phyloP scores from a whole-genome alignment of 495 filamentous ascomycete species.

The Penicillium paradoxum region DNA sequence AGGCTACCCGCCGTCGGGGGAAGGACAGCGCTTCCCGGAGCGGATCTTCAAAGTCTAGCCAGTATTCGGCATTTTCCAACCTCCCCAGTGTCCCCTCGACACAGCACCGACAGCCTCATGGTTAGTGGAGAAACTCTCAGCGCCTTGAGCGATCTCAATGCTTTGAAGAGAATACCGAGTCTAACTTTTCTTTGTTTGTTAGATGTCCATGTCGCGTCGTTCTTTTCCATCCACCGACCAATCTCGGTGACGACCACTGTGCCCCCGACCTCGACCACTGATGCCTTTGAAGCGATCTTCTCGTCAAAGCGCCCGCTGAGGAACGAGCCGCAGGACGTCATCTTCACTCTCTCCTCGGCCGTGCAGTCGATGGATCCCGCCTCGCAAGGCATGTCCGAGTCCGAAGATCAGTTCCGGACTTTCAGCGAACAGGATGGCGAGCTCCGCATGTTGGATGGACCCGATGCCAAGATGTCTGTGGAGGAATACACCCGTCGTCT shows the following conservation, averaged over 20 bases:
- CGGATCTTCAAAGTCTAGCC: constrained; percentile 34
- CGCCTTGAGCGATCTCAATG: neutral
- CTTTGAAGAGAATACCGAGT: neutral
- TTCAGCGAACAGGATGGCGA: constrained; percentile 45
- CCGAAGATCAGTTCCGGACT: constrained; percentile 45
- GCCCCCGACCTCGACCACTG: constrained; percentile 63
- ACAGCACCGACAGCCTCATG: constrained; percentile 67
- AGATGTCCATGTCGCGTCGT: constrained; percentile 85
- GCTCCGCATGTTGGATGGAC: constrained; percentile 42
- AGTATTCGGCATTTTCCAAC: constrained; percentile 45
- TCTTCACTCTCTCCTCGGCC: constrained; percentile 70
- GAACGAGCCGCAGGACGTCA: constrained; percentile 58
- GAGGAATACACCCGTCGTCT: constrained; percentile 56
- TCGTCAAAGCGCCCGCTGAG: constrained; percentile 46
- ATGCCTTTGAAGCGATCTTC: constrained; percentile 80
- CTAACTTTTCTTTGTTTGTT: constrained; percentile 4
- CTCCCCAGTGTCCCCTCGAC: constrained; percentile 83
- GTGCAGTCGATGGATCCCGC: constrained; percentile 63
- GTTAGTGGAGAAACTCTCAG: constrained; percentile 39
- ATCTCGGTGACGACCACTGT: constrained; percentile 80
- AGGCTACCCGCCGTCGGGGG: constrained; percentile 32
- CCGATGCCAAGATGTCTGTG: constrained; percentile 41
- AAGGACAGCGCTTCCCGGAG: constrained; percentile 36
- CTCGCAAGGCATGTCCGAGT: constrained; percentile 38
- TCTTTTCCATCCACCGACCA: constrained; percentile 94